Base-by-base conservation (phyloP, 1,284 basidiomycete genomes). In the Cutaneotrichosporon cyanovorans region DNA sequence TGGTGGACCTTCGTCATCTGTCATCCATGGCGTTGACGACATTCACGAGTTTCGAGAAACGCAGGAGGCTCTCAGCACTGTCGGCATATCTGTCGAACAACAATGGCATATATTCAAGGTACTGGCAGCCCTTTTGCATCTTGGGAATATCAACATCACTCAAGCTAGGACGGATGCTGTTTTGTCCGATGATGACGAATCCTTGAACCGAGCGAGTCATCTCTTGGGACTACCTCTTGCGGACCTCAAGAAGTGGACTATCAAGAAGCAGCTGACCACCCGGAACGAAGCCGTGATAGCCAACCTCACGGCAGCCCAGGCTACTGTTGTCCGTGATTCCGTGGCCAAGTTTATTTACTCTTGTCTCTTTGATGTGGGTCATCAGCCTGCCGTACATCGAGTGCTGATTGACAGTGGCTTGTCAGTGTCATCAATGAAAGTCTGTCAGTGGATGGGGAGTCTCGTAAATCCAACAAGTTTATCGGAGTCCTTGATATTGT, bases 291-390 rank as follows among this genome's bases (percentile, higher is more conserved):
- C 93, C 77, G 97, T 99, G 49, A 80, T 95, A 25, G 89, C 89
- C 2, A 75, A 81, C 44, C 75, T 98, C 49, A 90, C 83, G 66
- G 84, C 82, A 16, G 79, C 85, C 1, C 91, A 96, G 71, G 93
- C 95, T 9, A 85, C 82, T n/a, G 89, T 91, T 39, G 95, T 98
- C 33, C 78, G 91, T 51, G 95, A 98, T 68, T 91, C 88, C 59
- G 92, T 98, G 25, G 87, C 93, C 34, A 99, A 98, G 73, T 98
- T 97, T 68, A 86, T 99, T 41, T 99, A 99, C 74, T 92, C 92
- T 9, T 96, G 90, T 68, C 76, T 98, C 65, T 98, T 98, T 68
- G 95, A 72, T 42, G 68, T 68, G 56, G 52, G 67, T 65, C n/a
- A n/a, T n/a, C 9, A 9, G 4, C 0, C 3, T 43, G 42, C 34